Evolutionary conservation across 306 rosid genomes (phyloP), one percentile per base, ranked within the genome.

Genomic region (Trifolium pratense): DNA sequence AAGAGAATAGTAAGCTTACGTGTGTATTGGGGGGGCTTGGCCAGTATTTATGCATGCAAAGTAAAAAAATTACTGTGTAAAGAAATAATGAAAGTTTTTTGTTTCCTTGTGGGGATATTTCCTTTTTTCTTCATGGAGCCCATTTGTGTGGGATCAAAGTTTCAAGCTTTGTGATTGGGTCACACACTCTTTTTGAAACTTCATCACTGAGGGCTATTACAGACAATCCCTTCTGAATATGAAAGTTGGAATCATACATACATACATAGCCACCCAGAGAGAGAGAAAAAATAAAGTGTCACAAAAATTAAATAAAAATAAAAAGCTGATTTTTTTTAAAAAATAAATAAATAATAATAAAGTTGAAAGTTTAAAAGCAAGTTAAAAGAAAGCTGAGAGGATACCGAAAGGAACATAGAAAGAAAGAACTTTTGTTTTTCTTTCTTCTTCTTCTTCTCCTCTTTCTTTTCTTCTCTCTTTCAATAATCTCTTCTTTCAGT

Each of bases 71-170:
- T 67, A 89, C 94, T 23, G 93, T 85, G 76, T 17, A 60, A 80
- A 26, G 81, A 81, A 89, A 77, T 77, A 48, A 77, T 77, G 76
- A 61, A 69, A 71, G 85, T 76, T 89, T 75, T 89, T 90, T 91
- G 96, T 93, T 93, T 88, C 83, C 83, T 82, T 85, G 92, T 91
- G 92, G 84, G 91, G 87, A 81, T 86, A 75, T 70, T 70, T 70
- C 66, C 87, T 85, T 74, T 79, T 71, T 78, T 45, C 82, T 75
- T 58, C 73, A 59, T 88, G 97, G 98, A 89, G 91, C 97, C 98
- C 96, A 87, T 85, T 68, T 65, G 74, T 84, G 97, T 89, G 97
- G 97, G 98, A 89, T 90, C 96, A 84, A 84, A 83, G 86, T 86
- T 86, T 79, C 84, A 72, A 91, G 85, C 94, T 26, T 79, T 75